Percentiles rank a stretch among this genome's conserved stretches.
These are phyloP conservation scores for Pyrenophora tritici-repentis DNA, from an alignment of 2,329 filamentous ascomycete species.

Conservation along the genomic window DNA sequence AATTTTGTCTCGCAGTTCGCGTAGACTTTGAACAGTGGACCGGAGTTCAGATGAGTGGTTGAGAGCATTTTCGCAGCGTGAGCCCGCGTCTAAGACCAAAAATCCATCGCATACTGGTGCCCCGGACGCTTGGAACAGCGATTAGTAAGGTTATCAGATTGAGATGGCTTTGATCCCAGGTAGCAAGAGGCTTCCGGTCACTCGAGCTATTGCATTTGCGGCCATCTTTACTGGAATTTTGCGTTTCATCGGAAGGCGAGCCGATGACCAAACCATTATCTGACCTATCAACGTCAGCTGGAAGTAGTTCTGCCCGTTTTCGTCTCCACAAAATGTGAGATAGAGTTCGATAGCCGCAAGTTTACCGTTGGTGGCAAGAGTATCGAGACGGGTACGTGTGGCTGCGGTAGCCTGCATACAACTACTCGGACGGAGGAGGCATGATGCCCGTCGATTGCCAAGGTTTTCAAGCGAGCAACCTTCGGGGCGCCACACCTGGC, in stretches of 20 bases:
- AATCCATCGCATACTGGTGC: no score
- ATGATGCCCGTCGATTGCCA: constrained; percentile 7
- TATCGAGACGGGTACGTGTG: constrained; percentile 2
- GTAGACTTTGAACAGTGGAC: neutral
- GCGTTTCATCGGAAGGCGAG: neutral
- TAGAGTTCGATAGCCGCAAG: constrained; percentile 2
- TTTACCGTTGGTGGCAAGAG: constrained; percentile 1
- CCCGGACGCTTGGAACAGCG: no score
- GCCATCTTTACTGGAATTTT: neutral
- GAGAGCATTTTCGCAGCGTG: neutral
- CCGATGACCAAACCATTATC: neutral
- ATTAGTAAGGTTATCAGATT: neutral
- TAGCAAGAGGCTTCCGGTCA: neutral
- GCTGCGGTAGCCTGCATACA: constrained; percentile 1
- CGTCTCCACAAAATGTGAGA: constrained; percentile 5
- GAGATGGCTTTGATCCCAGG: neutral
- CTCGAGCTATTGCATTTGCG: neutral
- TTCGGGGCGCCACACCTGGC: neutral
- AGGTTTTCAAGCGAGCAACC: neutral
- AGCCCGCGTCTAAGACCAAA: neutral
- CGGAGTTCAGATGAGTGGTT: constrained; percentile 4
- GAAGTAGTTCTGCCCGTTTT: neutral
- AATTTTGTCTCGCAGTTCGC: neutral
- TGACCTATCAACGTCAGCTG: constrained; percentile 1
- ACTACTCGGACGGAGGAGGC: constrained; percentile 1